A percentile compares a stretch with the other conserved stretches of the same genome.
phyloP scores from a whole-genome alignment of 2,329 filamentous ascomycete genomes.

The Fusarium verrucosum region DNA sequence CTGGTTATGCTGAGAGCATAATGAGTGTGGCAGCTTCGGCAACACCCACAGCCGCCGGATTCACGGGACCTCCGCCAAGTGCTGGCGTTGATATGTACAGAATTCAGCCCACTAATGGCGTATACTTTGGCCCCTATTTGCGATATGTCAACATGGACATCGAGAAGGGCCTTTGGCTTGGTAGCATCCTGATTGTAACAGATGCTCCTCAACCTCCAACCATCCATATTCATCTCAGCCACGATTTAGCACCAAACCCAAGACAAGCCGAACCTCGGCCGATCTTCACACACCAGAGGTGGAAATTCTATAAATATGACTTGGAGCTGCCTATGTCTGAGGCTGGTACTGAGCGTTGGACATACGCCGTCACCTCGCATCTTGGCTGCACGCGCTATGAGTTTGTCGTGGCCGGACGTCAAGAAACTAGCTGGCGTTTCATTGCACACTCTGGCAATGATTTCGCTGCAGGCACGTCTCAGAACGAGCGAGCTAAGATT shows the following conservation, averaged over 20 bases:
- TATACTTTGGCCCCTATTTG: constrained; percentile 97
- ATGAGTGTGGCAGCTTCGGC: constrained; percentile 80
- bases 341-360: constrained; percentile 82
- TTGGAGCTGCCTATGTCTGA: constrained; percentile 91
- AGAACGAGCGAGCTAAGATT: constrained; percentile 83
- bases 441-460: constrained; percentile 97
- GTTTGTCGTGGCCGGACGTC: constrained; percentile 89
- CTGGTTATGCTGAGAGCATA: constrained; percentile 85
- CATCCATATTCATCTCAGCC: constrained; percentile 91
- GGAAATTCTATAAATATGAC: constrained; percentile 96
- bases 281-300: constrained; percentile 90
- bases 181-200: constrained; percentile 92
- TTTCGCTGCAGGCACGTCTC: constrained; percentile 86
- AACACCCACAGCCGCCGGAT: constrained; percentile 81
- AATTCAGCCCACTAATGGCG: constrained; percentile 90
- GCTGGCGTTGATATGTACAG: constrained; percentile 95
- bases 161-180: constrained; percentile 88
- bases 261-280: constrained; percentile 82
- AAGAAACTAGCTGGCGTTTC: constrained; percentile 94
- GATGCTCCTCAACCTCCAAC: constrained; percentile 93
- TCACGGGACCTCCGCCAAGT: constrained; percentile 86
- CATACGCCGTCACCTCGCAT: constrained; percentile 96
- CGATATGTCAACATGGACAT: constrained; percentile 98
- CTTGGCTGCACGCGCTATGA: constrained; percentile 98
- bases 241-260: constrained; percentile 91